Percentiles rank a stretch among this genome's conserved stretches.
These are phyloP conservation scores for Aspergillus hiratsukae DNA, from an alignment of 2,329 filamentous ascomycete genomes.

Conservation along the genomic window DNA sequence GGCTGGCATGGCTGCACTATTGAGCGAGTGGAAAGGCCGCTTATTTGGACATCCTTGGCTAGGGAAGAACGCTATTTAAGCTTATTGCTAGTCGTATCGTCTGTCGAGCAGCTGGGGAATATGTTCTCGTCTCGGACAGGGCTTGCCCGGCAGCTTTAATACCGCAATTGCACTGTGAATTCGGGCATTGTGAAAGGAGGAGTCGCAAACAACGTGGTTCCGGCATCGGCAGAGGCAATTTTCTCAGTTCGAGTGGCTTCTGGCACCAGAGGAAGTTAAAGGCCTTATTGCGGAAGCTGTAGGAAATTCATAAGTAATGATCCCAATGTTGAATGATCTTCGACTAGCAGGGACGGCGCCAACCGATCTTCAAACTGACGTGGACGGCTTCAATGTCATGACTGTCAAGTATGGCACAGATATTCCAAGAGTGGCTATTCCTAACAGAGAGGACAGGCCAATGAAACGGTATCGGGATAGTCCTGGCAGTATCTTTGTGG, in stretches of 20 bases:
- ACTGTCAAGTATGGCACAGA: constrained; percentile 93
- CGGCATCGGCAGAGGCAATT: constrained; percentile 62
- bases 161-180: too few relatives aligned
- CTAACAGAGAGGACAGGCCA: constrained; percentile 47
- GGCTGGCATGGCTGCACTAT: constrained; percentile 67
- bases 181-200: constrained; percentile 75
- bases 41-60: constrained; percentile 93
- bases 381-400: constrained; percentile 77
- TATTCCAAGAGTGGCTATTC: constrained; percentile 69
- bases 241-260: constrained; percentile 73
- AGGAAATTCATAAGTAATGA: constrained; percentile 41
- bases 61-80: constrained; percentile 80
- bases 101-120: constrained; percentile 56
- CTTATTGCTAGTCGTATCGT: constrained; percentile 67
- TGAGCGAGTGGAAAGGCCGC: constrained; percentile 69
- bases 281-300: constrained; percentile 54
- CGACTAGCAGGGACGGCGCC: constrained; percentile 63
- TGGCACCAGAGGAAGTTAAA: constrained; percentile 59
- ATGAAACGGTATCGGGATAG: constrained; percentile 58
- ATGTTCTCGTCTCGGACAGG: too few relatives aligned
- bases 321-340: constrained; percentile 56
- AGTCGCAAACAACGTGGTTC: constrained; percentile 82
- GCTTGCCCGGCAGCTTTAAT: too few relatives aligned
- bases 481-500: constrained; percentile 71
- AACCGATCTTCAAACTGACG: constrained; percentile 72